Evolutionary conservation across 108 stramenopile species (phyloP).

Genomic region (Stephanodiscus minutulus): DNA sequence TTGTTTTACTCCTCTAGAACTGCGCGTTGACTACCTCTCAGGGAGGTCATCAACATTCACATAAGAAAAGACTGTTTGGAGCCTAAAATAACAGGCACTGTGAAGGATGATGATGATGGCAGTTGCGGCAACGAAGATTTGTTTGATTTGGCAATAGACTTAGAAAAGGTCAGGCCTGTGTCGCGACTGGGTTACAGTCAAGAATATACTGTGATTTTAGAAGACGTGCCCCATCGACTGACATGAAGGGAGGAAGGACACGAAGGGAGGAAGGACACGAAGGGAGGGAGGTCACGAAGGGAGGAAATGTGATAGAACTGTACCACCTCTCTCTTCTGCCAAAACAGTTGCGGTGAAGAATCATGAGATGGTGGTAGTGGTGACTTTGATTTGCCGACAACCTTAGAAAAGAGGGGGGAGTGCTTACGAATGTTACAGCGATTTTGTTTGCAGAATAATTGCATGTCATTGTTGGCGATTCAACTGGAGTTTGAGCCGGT

Average conservation of each 20-base stretch:
- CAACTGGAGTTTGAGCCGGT: no score
- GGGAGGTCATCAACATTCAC: slow-evolving; percentile 32
- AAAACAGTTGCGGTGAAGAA: no score
- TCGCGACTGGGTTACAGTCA: slow-evolving; percentile 34
- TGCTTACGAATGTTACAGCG: no score
- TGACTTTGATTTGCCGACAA: no score
- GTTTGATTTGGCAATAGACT: neutral
- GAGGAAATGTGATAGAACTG: neutral
- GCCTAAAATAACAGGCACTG: neutral
- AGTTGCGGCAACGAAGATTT: neutral
- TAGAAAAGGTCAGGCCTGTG: slow-evolving; percentile 21
- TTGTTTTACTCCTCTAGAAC: neutral
- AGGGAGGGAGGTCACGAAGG: no score
- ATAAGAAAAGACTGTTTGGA: slow-evolving; percentile 15
- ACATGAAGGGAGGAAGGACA: no score
- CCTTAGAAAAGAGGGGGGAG: no score
- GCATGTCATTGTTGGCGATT: no score
- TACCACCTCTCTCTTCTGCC: neutral
- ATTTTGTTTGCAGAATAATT: no score
- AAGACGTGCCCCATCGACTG: neutral
- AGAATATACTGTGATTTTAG: slow-evolving; percentile 31
- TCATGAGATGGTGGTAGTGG: no score
- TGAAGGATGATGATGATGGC: neutral
- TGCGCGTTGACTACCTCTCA: neutral
- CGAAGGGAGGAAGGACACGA: no score